Conservation (phyloP, 2,329 filamentous ascomycete species). For the Sarocladiaceae sp. region DNA sequence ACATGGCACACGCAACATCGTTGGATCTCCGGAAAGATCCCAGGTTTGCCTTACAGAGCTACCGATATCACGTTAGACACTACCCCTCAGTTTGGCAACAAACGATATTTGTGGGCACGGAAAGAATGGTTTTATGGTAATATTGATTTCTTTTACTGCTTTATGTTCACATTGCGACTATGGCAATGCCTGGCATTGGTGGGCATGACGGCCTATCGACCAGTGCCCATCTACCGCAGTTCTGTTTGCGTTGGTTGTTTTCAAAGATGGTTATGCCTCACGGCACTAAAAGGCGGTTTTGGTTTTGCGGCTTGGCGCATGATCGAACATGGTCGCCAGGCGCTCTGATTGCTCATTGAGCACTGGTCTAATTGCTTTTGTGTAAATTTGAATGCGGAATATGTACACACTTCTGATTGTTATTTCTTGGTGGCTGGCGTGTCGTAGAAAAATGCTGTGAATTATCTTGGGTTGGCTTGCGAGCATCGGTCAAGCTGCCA, state of each 20-base stretch:
- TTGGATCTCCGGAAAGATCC: background rate
- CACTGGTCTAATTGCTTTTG: too few relatives aligned
- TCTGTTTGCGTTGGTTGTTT: conserved; percentile 15
- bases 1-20: background rate
- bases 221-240: too few relatives aligned
- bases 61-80: background rate
- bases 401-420: too few relatives aligned
- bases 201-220: too few relatives aligned
- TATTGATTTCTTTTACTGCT: conserved; percentile 5
- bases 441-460: too few relatives aligned
- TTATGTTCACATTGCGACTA: conserved; percentile 11
- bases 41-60: background rate
- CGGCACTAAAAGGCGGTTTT: conserved; percentile 24
- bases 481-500: too few relatives aligned
- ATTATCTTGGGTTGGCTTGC: too few relatives aligned
- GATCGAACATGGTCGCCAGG: background rate
- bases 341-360: background rate
- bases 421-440: too few relatives aligned
- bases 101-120: conserved; percentile 11
- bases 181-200: too few relatives aligned
- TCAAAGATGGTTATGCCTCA: conserved; percentile 34
- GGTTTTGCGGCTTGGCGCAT: background rate
- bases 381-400: too few relatives aligned
- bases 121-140: conserved; percentile 24
- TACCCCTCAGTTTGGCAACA: conserved; percentile 16